A percentile compares a stretch with the other conserved stretches of the same genome.
phyloP scores from a whole-genome alignment of 139 green algal genomes.

The Bryopsis sp. region DNA sequence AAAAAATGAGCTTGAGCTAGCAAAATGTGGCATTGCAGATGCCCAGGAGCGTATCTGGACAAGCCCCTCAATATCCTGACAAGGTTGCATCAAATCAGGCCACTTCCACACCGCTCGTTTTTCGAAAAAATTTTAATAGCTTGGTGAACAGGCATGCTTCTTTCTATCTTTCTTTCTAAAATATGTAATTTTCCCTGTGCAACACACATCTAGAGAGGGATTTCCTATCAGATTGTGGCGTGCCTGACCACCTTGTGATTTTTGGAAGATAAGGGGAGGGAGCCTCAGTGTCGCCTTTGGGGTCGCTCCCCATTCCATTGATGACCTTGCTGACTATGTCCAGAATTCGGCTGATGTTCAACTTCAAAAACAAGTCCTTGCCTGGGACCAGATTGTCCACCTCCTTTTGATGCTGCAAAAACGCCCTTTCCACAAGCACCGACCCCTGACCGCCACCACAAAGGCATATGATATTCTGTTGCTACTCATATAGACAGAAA shows the following conservation, averaged over 20 bases:
- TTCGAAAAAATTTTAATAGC: too few species aligned
- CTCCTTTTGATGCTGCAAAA: not conserved
- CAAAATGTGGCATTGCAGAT: slow-evolving; percentile 33
- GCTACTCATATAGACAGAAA: not conserved
- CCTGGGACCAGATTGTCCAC: not conserved
- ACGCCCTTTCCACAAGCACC: not conserved
- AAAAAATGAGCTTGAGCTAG: slow-evolving; percentile 43
- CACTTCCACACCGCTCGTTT: too few species aligned
- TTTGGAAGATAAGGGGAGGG: not conserved
- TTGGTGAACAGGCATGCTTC: too few species aligned
- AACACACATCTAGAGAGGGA: too few species aligned
- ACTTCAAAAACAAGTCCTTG: not conserved
- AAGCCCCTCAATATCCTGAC: too few species aligned
- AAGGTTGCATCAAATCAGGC: too few species aligned
- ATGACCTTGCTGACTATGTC: not conserved
- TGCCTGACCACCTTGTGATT: too few species aligned
- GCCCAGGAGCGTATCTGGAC: not conserved
- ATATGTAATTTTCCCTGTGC: too few species aligned
- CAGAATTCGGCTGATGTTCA: not conserved
- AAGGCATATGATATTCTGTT: not conserved
- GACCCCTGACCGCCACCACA: too few species aligned
- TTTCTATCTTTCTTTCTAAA: too few species aligned
- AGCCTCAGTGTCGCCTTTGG: not conserved
- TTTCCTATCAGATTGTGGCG: too few species aligned
- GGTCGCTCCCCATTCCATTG: not conserved